Evolutionary conservation across 768 basidiomycete species (phyloP).

Genomic region (Collybia mongolica): DNA sequence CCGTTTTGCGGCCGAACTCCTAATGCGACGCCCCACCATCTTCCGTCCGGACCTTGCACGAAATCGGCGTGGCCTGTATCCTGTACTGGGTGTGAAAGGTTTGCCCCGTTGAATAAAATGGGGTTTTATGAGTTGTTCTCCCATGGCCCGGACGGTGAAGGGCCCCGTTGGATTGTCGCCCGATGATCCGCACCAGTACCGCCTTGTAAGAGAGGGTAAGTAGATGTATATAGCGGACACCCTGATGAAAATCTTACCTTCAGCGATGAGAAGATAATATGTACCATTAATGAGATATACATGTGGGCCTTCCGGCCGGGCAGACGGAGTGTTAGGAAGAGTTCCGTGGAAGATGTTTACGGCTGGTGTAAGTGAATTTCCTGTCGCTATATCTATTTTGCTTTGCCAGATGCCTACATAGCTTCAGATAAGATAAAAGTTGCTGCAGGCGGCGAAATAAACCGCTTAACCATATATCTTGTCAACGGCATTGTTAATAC

Average conservation of each 20-base stretch:
- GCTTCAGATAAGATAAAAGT: background rate
- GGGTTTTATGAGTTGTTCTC: slow-evolving; percentile 38
- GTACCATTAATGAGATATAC: slow-evolving; percentile 35
- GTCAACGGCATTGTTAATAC: slow-evolving; percentile 36
- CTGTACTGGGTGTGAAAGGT: slow-evolving; percentile 32
- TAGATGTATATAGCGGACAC: background rate
- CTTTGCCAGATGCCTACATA: slow-evolving; percentile 36
- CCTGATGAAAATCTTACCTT: slow-evolving; percentile 23
- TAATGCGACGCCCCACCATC: slow-evolving; percentile 40
- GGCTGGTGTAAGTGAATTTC: slow-evolving; percentile 33
- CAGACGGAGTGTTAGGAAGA: slow-evolving; percentile 30
- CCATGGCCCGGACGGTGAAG: slow-evolving; percentile 38
- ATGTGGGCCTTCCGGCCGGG: slow-evolving; percentile 42
- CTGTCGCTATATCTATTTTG: slow-evolving; percentile 35
- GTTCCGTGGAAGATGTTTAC: slow-evolving; percentile 35
- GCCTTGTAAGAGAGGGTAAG: slow-evolving; percentile 16
- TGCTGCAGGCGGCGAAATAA: slow-evolving; percentile 6
- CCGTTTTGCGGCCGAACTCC: slow-evolving; percentile 33
- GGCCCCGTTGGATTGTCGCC: slow-evolving; percentile 35
- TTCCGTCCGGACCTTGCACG: slow-evolving; percentile 30
- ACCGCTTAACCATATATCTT: slow-evolving; percentile 31
- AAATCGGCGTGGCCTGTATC: slow-evolving; percentile 38
- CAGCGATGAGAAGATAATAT: slow-evolving; percentile 40
- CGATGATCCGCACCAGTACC: slow-evolving; percentile 33
- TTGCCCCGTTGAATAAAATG: slow-evolving; percentile 36